Conservation (phyloP, 371 early-diverging fungal genomes). For the Entomophthora muscae region DNA sequence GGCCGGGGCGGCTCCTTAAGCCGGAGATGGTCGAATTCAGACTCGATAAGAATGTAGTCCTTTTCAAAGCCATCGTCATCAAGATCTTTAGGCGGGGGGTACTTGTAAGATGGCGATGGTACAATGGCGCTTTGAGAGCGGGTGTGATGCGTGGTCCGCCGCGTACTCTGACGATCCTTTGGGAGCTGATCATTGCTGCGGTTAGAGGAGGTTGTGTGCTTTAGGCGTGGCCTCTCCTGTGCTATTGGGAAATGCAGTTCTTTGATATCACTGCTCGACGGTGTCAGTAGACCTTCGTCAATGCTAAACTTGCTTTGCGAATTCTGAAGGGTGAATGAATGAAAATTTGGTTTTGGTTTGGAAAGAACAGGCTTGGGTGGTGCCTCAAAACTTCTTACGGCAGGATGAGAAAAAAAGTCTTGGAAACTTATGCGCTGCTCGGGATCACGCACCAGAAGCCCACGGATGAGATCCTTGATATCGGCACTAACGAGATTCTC, state of each 20-base stretch:
- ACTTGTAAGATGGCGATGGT: not conserved
- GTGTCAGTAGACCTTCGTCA: not conserved
- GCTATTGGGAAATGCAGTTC: too few species aligned
- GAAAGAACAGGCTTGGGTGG: not conserved
- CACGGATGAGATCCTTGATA: constrained; percentile 60
- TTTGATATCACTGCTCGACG: too few species aligned
- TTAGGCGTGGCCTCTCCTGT: not conserved
- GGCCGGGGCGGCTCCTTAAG: not conserved
- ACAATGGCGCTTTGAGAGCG: not conserved
- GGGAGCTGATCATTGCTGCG: not conserved
- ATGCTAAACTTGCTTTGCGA: not conserved
- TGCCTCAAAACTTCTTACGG: constrained; percentile 17
- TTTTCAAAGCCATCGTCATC: constrained; percentile 18
- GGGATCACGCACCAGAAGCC: constrained; percentile 68
- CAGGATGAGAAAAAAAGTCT: constrained; percentile 77
- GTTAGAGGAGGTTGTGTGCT: not conserved
- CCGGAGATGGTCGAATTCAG: constrained; percentile 58
- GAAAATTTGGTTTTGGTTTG: not conserved
- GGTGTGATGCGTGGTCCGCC: not conserved
- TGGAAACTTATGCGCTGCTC: constrained; percentile 74
- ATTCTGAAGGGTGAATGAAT: not conserved
- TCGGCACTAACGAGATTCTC: constrained; percentile 17
- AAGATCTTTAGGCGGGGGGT: not conserved
- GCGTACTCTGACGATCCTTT: not conserved
- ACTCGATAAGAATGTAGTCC: constrained; percentile 79